These are phyloP conservation scores for Rhizophlyctis rosea DNA, from an alignment of 192 early-diverging fungal genomes.

Conservation along the genomic window DNA sequence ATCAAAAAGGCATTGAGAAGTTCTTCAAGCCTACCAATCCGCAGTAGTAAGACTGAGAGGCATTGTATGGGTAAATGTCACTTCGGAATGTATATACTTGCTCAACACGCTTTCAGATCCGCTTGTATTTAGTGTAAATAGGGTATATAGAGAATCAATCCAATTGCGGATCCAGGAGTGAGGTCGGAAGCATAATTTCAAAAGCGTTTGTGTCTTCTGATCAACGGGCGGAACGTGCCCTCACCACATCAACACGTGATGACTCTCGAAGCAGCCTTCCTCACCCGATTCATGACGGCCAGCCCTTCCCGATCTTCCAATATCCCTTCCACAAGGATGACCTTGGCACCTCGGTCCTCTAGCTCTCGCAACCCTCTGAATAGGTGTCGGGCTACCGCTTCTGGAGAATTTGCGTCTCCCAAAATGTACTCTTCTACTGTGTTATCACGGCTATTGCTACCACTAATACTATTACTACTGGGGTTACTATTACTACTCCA, in stretches of 20 bases:
- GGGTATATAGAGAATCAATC: too few relatives aligned
- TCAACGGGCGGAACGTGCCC: too few relatives aligned
- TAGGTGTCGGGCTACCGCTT: conserved; percentile 72
- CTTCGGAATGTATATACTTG: too few relatives aligned
- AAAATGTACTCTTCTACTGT: conserved; percentile 49
- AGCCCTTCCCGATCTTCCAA: conserved; percentile 81
- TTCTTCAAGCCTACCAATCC: conserved; percentile 13
- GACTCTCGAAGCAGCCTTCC: conserved; percentile 72
- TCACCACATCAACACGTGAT: neutral
- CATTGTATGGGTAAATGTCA: too few relatives aligned
- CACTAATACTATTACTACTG: neutral
- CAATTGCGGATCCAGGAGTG: too few relatives aligned
- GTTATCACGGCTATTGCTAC: neutral
- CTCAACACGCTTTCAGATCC: too few relatives aligned
- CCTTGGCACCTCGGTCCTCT: conserved; percentile 64
- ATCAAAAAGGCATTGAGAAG: neutral
- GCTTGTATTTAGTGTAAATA: too few relatives aligned
- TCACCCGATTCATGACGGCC: conserved; percentile 94
- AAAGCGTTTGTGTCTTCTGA: too few relatives aligned
- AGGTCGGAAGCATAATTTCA: too few relatives aligned
- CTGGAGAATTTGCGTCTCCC: conserved; percentile 47
- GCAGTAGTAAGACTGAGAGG: conserved; percentile 1
- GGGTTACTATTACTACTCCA: neutral
- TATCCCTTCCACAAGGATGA: conserved; percentile 91
- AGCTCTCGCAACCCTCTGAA: conserved; percentile 77